Base-by-base conservation (phyloP, 73 alveolate genomes). In the Urostyla sp. region DNA sequence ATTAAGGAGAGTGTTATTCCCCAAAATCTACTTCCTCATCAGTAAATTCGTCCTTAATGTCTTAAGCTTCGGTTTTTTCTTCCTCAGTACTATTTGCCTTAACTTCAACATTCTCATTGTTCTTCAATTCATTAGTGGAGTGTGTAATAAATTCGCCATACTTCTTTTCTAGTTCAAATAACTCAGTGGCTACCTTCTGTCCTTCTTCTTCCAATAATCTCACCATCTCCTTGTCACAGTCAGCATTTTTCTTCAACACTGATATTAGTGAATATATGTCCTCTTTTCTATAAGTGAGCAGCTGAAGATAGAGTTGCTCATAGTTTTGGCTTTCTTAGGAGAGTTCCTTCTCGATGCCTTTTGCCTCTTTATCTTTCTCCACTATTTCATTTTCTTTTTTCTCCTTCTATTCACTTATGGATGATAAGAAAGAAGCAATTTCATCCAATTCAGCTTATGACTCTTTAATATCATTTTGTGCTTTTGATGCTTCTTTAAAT, bases 401-500 rank as follows among this genome's bases (percentile, higher is more conserved):
- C 20, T 73, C 74, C 46, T 52, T 73, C 32, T 35, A 18, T 16
- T 49, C 60, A 8, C 74, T 53, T 20, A 27, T 34, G 16, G 2
- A 27, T 50, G 53, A 63, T 63, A 57, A 37, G 32, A 16, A 1
- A 73, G 57, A 8, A 8, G 50, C 45, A 13, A 52, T 61, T 34
- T 73, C 74, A 3, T 34, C 31, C 60, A 27, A 24, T 40, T 1
- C 1, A 50, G 85, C 40, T 13, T 51, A 36, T 21, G 26, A 6
- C 60, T 73, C 85, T 73, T 73, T 73, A 5, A 73, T 73, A 13
- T 73, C 85, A 6, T 38, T 51, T 24, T 73, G 35, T 11, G 75
- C 72, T 52, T 73, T 48, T 10, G 72, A 50, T 16, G 85, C 85
- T 35, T 73, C 85, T 53, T 73, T 73, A 48, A 73, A 73, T 53